Evolutionary conservation across 2,329 filamentous ascomycete species (phyloP).

Genomic region (Claviceps cyperi): DNA sequence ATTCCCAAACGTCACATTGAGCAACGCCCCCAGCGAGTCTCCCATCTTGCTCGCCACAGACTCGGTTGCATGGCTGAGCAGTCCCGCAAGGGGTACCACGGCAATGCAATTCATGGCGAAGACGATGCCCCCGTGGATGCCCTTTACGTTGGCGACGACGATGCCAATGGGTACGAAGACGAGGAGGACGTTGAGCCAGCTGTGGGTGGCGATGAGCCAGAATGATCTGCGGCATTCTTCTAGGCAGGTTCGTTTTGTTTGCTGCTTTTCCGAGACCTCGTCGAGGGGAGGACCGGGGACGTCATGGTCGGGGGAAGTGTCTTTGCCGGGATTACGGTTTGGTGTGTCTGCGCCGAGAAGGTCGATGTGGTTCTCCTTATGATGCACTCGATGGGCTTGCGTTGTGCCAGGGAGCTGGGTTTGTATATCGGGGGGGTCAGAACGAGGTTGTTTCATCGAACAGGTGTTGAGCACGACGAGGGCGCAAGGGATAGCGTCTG

Average conservation of each 20-base stretch:
- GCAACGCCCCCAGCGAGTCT: conserved; percentile 56
- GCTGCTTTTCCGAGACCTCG: conserved; percentile 1
- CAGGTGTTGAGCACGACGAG: conserved; percentile 16
- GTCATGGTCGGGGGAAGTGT: conserved; percentile 12
- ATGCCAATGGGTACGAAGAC: conserved; percentile 71
- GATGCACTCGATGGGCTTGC: conserved; percentile 38
- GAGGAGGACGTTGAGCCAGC: conserved; percentile 64
- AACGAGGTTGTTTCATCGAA: conserved; percentile 50
- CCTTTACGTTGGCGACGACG: conserved; percentile 38
- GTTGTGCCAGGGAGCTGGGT: conserved; percentile 41
- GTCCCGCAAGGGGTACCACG: conserved; percentile 58
- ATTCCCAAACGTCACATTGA: conserved; percentile 69
- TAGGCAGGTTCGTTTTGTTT: conserved; percentile 27
- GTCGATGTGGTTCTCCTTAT: conserved; percentile 10
- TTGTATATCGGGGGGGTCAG: conserved; percentile 39
- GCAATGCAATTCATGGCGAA: conserved; percentile 65
- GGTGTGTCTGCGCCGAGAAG: conserved; percentile 11
- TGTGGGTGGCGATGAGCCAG: conserved; percentile 49
- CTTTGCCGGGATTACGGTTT: conserved; percentile 11
- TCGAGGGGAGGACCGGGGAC: conserved; percentile 6
- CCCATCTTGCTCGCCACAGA: conserved; percentile 59
- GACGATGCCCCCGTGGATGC: conserved; percentile 43
- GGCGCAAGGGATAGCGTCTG: neutral
- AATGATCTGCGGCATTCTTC: conserved; percentile 35
- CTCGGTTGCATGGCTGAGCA: conserved; percentile 61